phyloP scores from a whole-genome alignment of 1,139 yeast genomes.

The Yamadazyma kanchanaburiensis region DNA sequence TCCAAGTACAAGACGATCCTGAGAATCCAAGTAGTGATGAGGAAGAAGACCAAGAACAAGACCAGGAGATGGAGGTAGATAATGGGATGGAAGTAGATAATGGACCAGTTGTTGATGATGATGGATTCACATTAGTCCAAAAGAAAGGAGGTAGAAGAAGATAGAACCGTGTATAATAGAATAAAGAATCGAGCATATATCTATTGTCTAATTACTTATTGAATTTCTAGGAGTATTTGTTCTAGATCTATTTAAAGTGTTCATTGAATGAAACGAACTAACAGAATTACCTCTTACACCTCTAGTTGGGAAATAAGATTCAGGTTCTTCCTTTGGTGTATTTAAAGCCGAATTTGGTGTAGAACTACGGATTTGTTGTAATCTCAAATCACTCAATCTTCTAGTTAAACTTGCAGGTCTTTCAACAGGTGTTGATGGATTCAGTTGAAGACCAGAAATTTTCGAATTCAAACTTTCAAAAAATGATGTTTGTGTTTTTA shows the following conservation, averaged over 20 bases:
- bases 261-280: slow-evolving; percentile 40
- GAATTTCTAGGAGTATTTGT: slow-evolving; percentile 41
- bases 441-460: slow-evolving; percentile 18
- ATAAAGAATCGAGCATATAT: slow-evolving; percentile 1
- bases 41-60: slow-evolving; percentile 42
- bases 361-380: slow-evolving; percentile 22
- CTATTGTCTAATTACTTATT: slow-evolving; percentile 21
- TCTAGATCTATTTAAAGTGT: slow-evolving; percentile 38
- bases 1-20: slow-evolving; percentile 50
- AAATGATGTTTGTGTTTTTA: slow-evolving; percentile 43
- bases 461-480: slow-evolving; percentile 24
- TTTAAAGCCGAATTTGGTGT: slow-evolving; percentile 20
- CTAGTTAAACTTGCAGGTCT: slow-evolving; percentile 48
- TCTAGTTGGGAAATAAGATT: slow-evolving; percentile 13
- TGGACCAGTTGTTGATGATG: slow-evolving; percentile 81
- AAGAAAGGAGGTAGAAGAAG: slow-evolving; percentile 37
- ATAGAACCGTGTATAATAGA: slow-evolving; percentile 2
- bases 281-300: slow-evolving; percentile 28
- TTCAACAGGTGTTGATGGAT: slow-evolving; percentile 42
- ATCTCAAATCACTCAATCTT: slow-evolving; percentile 44
- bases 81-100: slow-evolving; percentile 25
- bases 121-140: slow-evolving; percentile 87
- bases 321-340: slow-evolving; percentile 33
- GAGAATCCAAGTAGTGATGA: slow-evolving; percentile 53
- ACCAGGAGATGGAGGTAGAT: slow-evolving; percentile 6